Evolutionary conservation across 2,329 filamentous ascomycete species (phyloP), one percentile per base, ranked within the genome.

Genomic region (Xylogone sp.): DNA sequence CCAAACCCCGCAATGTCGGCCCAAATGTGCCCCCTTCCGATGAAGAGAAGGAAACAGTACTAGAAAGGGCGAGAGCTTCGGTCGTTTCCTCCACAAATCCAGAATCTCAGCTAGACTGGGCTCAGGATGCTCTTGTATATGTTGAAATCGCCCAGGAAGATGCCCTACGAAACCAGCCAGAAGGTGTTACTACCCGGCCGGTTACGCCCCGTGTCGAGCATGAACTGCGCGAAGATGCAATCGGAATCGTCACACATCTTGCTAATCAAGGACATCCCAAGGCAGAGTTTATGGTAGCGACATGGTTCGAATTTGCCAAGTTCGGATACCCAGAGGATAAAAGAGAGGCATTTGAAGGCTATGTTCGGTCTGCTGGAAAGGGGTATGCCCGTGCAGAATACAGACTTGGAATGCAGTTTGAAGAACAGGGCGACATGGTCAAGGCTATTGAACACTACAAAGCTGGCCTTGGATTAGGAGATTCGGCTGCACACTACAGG

Each of bases 251-350:
- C 61, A 82, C 81, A 51, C 97, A 97, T 67, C 76, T 99, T 31
- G 88, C 93, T 21, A 87, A 92, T 48, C 94, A 99, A 68, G 84
- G 87, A 56, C 94, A 99, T 62, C 94, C 94, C 21, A 91, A 94
- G 65, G 94, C 94, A 21, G 84, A 95, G 59, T 99, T 97, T 68
- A 90, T 97, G 75, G 85, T 85, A 62, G 90, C 91, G 53, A 97
- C 96, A 79, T 99, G 94, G 94, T 78, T 96, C 47, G 94, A 99
- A 68, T 99, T 97, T 76, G 94, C 94, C 61, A 96, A 96, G 66
- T 97, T 97, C 66, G 91, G 90, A 39, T 84, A 87, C 69, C 84
- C 91, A 22, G 78, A 91, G 54, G 94, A 99, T 75, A 96, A 96
- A 74, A 92, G 93, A 64, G 93, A 97, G 71, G 93, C 94, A 7